Percentiles rank a stretch among this genome's conserved stretches.
Evolutionary conservation across 495 filamentous ascomycete genomes (phyloP).

Genomic region (Penicillium steckii): DNA sequence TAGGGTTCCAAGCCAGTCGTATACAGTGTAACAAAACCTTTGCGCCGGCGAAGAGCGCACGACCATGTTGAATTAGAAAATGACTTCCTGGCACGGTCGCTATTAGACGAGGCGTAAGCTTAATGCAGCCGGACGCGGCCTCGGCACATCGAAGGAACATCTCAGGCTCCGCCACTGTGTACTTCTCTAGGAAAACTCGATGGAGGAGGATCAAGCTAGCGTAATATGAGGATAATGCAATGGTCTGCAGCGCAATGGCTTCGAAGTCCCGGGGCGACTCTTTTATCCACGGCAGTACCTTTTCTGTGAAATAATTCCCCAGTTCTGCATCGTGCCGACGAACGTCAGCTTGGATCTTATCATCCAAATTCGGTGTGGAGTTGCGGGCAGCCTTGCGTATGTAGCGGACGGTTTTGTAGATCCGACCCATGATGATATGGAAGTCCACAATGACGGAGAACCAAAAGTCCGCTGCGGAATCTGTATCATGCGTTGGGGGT

Average conservation of each 20-base stretch:
- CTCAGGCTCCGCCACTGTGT: conserved; percentile 5
- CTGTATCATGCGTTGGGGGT: too few species aligned
- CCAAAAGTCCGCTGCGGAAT: conserved; percentile 9
- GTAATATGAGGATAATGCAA: conserved; percentile 12
- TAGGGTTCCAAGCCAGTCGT: conserved; percentile 9
- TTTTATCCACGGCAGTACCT: conserved; percentile 8
- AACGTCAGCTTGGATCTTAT: conserved; percentile 4
- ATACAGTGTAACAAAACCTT: conserved; percentile 14
- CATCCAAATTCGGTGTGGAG: conserved; percentile 1
- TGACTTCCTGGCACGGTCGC: conserved; percentile 11
- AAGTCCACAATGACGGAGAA: conserved; percentile 11
- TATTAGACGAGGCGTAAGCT: conserved; percentile 9
- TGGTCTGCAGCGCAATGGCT: conserved; percentile 5
- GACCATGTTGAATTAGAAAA: conserved; percentile 13
- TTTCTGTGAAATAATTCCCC: conserved; percentile 7
- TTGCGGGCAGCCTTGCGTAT: conserved; percentile 8
- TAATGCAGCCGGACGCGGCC: conserved; percentile 13
- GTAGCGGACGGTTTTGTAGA: conserved; percentile 8
- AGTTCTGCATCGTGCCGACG: conserved; percentile 9
- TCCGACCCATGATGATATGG: conserved; percentile 10
- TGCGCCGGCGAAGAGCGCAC: conserved; percentile 7
- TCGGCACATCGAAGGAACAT: conserved; percentile 11
- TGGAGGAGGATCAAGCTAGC: conserved; percentile 10
- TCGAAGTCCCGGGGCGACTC: background rate
- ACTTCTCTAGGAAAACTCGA: conserved; percentile 9